Evolutionary conservation across 495 filamentous ascomycete genomes (phyloP), one percentile per base, ranked within the genome.

Genomic region (Xeromyces bisporus): DNA sequence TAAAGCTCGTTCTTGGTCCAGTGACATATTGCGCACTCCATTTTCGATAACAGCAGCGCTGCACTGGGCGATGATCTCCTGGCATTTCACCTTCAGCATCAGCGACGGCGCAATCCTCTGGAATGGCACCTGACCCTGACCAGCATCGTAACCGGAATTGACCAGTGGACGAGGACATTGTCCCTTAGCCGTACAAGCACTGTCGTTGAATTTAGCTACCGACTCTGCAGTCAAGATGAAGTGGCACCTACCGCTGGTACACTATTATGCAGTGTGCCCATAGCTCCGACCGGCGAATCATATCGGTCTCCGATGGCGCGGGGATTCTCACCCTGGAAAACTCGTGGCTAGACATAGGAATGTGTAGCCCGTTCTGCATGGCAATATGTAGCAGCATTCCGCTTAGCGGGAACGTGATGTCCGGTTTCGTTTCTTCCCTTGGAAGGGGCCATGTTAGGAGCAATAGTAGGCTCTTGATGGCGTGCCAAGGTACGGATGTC

Each of bases 371-470:
- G 29, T 65, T 57, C 37, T 61, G 58, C 59, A 65, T 66, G 15
- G 61, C 59, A 18, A 61, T 43, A 26, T 64, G 62, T 5, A 65
- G 34, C 5, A 64, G 35, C 26, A 56, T 43, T 0, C 61, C 62
- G 11, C 46, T 50, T 13, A 68, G 16, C 0, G 58, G 43, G 15
- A 62, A 66, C 0, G 47, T 53, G 11, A 51, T 38, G 26, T 68
- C 65, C 6, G 50, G 45, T 25, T 48, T 54, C 25, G 49, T 47
- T 7, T 52, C 51, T 7, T 57, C 55, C 23, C 53, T 61, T 2
- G 64, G 63, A 14, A 67, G 56, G 0, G 64, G 58, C 66, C 66
- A 71, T 1, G 55, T 60, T 7, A 64, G 45, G 6, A 68, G 30
- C 0, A 71, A 36, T 9, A 71, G 28, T 1, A 69, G 35, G 3